Evolutionary conservation across 2,329 filamentous ascomycete species (phyloP).

Genomic region (Alternaria conjuncta): DNA sequence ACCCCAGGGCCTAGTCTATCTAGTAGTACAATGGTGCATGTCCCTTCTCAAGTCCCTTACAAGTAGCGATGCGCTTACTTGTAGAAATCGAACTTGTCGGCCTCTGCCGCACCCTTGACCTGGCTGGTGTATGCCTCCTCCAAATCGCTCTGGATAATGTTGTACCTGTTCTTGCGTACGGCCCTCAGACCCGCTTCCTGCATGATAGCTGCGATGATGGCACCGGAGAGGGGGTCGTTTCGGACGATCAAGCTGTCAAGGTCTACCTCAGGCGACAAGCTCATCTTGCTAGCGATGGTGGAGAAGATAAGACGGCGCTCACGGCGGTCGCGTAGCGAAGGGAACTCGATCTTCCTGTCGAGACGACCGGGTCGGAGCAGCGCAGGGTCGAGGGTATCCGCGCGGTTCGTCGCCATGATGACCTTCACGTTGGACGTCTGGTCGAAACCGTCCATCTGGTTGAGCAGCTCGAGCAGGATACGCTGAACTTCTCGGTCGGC

Average conservation of each 20-base stretch:
- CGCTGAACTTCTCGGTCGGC: constrained; percentile 98
- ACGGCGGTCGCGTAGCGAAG: constrained; percentile 88
- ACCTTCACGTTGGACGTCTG: constrained; percentile 99
- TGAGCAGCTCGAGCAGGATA: constrained; percentile 94
- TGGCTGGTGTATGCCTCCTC: constrained; percentile 98
- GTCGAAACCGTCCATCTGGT: constrained; percentile 99
- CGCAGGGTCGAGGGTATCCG: constrained; percentile 94
- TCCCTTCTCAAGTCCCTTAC: background rate
- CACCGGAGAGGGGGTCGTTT: constrained; percentile 93
- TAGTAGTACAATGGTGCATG: constrained; percentile 29
- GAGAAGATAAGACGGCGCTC: constrained; percentile 96
- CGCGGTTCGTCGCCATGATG: constrained; percentile 99
- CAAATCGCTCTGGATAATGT: constrained; percentile 96
- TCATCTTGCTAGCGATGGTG: constrained; percentile 98
- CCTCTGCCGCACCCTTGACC: constrained; percentile 81
- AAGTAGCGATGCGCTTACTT: constrained; percentile 33
- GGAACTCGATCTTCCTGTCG: constrained; percentile 98
- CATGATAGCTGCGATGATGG: constrained; percentile 98
- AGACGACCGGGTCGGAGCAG: constrained; percentile 92
- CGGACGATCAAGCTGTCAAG: constrained; percentile 94
- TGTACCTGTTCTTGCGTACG: constrained; percentile 97
- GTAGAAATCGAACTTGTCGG: constrained; percentile 77
- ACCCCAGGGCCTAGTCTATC: constrained; percentile 15
- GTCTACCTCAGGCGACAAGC: constrained; percentile 92
- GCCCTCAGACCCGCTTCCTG: constrained; percentile 95